These are phyloP conservation scores for Aspergillus vadensis DNA, from an alignment of 2,329 filamentous ascomycete genomes.

Conservation along the genomic window DNA sequence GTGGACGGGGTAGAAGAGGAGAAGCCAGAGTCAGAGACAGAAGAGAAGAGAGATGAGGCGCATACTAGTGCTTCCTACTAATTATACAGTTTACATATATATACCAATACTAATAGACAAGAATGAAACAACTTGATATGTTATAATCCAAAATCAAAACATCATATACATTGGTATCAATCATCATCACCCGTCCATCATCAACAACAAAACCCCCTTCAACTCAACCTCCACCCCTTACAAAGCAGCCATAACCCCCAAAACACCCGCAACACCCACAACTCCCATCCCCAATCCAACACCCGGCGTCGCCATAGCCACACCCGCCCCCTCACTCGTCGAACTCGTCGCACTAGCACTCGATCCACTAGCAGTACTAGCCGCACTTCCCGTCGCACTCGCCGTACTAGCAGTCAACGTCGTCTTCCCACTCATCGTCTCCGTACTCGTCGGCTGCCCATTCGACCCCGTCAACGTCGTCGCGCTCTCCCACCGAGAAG, in stretches of 20 bases:
- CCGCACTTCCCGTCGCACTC: slow-evolving; percentile 8
- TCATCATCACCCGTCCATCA: neutral
- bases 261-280: slow-evolving; percentile 31
- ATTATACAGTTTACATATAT: too few relatives aligned
- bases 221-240: slow-evolving; percentile 15
- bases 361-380: neutral
- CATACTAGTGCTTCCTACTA: too few relatives aligned
- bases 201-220: neutral
- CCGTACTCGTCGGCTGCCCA: neutral
- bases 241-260: slow-evolving; percentile 35
- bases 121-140: too few relatives aligned
- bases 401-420: slow-evolving; percentile 24
- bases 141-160: neutral
- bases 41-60: neutral
- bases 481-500: neutral
- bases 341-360: slow-evolving; percentile 13
- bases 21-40: neutral
- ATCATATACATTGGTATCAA: neutral
- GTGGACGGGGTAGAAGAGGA: slow-evolving; percentile 37
- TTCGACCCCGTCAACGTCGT: slow-evolving; percentile 1
- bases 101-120: too few relatives aligned
- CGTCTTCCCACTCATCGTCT: slow-evolving; percentile 13
- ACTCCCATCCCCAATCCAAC: slow-evolving; percentile 11
- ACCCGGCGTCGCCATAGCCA: slow-evolving; percentile 17
- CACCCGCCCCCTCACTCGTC: slow-evolving; percentile 23